Conservation (phyloP, 2,329 filamentous ascomycete genomes). For the Thyridium curvatum region DNA sequence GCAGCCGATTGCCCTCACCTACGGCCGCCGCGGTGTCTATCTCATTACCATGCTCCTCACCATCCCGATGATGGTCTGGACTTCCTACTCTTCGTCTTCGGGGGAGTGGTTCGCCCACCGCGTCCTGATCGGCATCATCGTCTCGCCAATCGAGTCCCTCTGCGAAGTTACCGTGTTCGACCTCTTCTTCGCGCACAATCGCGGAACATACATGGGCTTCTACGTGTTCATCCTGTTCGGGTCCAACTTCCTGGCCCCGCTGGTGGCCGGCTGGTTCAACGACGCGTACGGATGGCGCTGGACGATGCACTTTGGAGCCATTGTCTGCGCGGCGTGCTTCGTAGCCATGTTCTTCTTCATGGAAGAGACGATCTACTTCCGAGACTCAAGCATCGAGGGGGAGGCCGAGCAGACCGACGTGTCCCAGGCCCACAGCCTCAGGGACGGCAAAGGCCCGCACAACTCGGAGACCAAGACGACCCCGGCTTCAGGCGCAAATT, state of each 20-base stretch:
- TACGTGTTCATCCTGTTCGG: conserved; percentile 37
- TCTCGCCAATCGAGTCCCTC: conserved; percentile 37
- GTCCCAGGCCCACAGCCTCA: not conserved
- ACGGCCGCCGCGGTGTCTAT: conserved; percentile 24
- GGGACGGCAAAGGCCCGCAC: too few relatives aligned
- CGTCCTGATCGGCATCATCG: conserved; percentile 35
- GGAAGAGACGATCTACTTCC: conserved; percentile 53
- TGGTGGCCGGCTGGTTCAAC: conserved; percentile 42
- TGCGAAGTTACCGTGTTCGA: conserved; percentile 28
- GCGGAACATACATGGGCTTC: conserved; percentile 30
- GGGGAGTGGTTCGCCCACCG: conserved; percentile 38
- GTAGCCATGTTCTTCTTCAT: conserved; percentile 51
- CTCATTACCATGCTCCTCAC: conserved; percentile 17
- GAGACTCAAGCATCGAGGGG: conserved; percentile 24
- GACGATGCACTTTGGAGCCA: conserved; percentile 47
- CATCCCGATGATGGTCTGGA: conserved; percentile 26
- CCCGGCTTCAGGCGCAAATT: not conserved
- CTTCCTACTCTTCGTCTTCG: conserved; percentile 28
- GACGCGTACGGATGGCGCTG: conserved; percentile 42
- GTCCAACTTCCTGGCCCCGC: conserved; percentile 37
- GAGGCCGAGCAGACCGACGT: conserved; percentile 4
- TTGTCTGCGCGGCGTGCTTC: conserved; percentile 40
- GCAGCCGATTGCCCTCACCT: conserved; percentile 39
- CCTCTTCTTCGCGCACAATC: conserved; percentile 16
- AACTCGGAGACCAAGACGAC: not conserved